Percentiles rank a stretch among this genome's conserved stretches.
These are phyloP conservation scores for Delitschia confertaspora DNA, from an alignment of 495 filamentous ascomycete species.

Conservation along the genomic window DNA sequence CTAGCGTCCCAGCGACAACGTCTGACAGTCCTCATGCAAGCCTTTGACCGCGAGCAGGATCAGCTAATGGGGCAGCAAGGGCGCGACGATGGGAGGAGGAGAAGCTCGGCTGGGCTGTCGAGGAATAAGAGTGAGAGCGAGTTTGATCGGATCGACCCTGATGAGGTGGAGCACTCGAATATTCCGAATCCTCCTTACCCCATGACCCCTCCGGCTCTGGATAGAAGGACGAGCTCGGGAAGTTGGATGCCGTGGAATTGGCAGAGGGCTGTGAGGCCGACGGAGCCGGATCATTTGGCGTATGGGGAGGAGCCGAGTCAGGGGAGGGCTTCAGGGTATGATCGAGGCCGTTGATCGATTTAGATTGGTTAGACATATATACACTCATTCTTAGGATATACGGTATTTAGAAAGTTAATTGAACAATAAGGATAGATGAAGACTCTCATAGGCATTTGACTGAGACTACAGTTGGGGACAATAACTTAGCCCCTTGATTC, in stretches of 20 bases:
- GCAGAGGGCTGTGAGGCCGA: conserved; percentile 27
- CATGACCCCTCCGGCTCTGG: conserved; percentile 36
- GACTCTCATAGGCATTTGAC: no score
- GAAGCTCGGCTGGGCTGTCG: conserved; percentile 47
- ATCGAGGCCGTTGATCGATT: no score
- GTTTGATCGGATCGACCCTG: conserved; percentile 75
- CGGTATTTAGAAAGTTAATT: no score
- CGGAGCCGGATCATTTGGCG: conserved; percentile 16
- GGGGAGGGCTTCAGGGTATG: conserved; percentile 19
- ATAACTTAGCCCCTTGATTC: no score
- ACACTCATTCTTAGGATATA: no score
- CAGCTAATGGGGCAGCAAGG: conserved; percentile 32
- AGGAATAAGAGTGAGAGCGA: conserved; percentile 70
- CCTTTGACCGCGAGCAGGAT: conserved; percentile 64
- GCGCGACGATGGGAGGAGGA: conserved; percentile 24
- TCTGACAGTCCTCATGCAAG: conserved; percentile 59
- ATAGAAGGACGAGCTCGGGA: conserved; percentile 33
- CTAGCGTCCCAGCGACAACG: conserved; percentile 65
- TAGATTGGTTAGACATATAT: no score
- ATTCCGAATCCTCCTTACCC: conserved; percentile 11
- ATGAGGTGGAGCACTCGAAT: conserved; percentile 41
- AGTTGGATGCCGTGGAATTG: conserved; percentile 57
- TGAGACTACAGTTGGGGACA: no score
- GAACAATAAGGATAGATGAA: no score
- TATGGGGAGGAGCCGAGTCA: conserved; percentile 13